Base-by-base conservation (phyloP, 225 moss, liverwort and hornwort species). In the Takakia lepidozioides region DNA sequence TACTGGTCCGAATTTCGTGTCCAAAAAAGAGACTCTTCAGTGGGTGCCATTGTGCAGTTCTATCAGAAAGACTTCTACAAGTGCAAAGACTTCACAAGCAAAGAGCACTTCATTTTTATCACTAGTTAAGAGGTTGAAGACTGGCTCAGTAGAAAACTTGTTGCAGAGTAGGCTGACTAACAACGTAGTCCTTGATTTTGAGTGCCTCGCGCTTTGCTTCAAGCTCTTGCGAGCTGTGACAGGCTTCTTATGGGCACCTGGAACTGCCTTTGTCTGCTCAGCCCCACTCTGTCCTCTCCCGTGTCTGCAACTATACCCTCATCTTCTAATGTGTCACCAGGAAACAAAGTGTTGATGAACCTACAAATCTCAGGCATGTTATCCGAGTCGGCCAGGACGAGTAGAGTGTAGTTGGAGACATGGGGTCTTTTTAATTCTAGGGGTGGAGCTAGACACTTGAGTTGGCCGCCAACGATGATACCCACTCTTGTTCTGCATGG, bases 401-500 rank as follows among this genome's bases (percentile, higher is more conserved):
- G 75, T 30, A 91, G 62, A 3, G 72, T 78, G 68, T 91, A 91
- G 9, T 83, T 80, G 13, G 90, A 91, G 46, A 86, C 90, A 42
- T 81, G 69, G 15, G 86, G 84, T 15, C 66, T 65, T 56, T 84
- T 91, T 19, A 91, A 68, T 66, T 83, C 86, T 51, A 81, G 84
- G 30, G 90, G 86, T 13, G 90, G 78, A 62, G 90, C 86, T 57
- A 91, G 67, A 47, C 90, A 91, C 65, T 86, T 78, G 24, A 87
- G 83, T 52, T 81, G 73, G 25, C 90, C 90, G 20, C 63, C 72
- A 5, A 91, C 81, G 27, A 91, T 43, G 62, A 91, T 64, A 19
- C 90, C 90, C 43, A 91, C 86, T 71, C 90, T 75, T 64, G 73
- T 63, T 71, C 89, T 90, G 89, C 59, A 74, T 23, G n/a, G n/a